These are phyloP conservation scores for Yarrowia sp. DNA, from an alignment of 805 yeast species.

Conservation along the genomic window DNA sequence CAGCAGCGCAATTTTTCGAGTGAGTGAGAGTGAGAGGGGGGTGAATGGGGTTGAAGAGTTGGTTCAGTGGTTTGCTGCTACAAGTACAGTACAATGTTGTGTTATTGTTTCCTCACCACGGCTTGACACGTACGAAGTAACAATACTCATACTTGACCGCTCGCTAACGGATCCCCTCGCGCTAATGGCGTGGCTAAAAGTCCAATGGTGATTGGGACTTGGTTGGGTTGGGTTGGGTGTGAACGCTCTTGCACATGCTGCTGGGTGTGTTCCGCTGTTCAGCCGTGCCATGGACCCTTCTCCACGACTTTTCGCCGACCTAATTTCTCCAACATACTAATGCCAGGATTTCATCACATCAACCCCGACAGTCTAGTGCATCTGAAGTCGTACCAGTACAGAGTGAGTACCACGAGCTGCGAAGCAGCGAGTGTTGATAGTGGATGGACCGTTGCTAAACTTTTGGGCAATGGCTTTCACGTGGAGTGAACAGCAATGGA, in stretches of 20 bases:
- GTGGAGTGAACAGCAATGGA: too few relatives aligned
- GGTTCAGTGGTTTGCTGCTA: not conserved
- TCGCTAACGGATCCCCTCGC: not conserved
- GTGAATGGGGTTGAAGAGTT: too few relatives aligned
- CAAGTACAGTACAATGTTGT: not conserved
- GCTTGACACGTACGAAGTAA: not conserved
- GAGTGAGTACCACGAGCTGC: conserved; percentile 41
- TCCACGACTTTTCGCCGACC: not conserved
- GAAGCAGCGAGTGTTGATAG: too few relatives aligned
- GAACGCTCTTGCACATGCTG: conserved; percentile 3
- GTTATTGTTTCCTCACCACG: not conserved
- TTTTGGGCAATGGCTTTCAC: too few relatives aligned
- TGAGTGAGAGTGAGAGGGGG: not conserved
- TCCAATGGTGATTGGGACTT: conserved; percentile 20
- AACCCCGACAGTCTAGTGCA: conserved; percentile 44
- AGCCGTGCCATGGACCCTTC: conserved; percentile 20
- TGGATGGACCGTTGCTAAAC: too few relatives aligned
- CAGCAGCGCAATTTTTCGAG: conserved; percentile 38
- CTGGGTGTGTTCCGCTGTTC: not conserved
- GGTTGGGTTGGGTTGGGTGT: not conserved
- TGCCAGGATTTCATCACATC: conserved; percentile 39
- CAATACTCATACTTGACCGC: too few relatives aligned
- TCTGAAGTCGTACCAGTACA: conserved; percentile 46
- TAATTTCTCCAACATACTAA: conserved; percentile 19
- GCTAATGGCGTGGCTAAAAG: conserved; percentile 14